Evolutionary conservation across 345 rosid species (phyloP).

Genomic region (Hypericum androsaemum): DNA sequence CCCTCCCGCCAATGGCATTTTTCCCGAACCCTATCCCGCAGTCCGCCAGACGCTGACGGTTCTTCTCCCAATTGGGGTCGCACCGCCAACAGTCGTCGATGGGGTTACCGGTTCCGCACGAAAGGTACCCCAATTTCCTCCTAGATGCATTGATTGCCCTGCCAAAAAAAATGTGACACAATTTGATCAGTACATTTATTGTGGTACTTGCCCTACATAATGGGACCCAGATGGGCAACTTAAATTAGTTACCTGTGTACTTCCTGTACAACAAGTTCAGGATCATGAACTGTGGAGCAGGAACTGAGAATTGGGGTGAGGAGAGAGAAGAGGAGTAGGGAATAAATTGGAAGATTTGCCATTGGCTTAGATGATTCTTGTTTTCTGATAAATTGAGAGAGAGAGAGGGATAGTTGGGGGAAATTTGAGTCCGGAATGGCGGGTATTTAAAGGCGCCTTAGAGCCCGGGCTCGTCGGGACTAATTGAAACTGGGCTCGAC

Average conservation of each 20-base stretch:
- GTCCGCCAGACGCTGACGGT: slow-evolving; percentile 1
- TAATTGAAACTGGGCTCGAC: slow-evolving; percentile 19
- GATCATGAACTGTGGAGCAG: slow-evolving; percentile 2
- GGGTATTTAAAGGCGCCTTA: too few species aligned
- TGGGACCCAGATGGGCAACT: not conserved
- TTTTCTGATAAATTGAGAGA: too few species aligned
- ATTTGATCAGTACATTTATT: not conserved
- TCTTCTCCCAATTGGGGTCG: slow-evolving; percentile 4
- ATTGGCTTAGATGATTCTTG: too few species aligned
- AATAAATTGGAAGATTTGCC: not conserved
- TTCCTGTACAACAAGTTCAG: slow-evolving; percentile 3
- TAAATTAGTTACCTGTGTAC: not conserved
- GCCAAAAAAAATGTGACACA: not conserved
- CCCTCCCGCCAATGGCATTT: not conserved
- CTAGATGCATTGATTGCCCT: slow-evolving; percentile 4
- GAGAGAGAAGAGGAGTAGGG: not conserved
- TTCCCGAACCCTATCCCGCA: slow-evolving; percentile 3
- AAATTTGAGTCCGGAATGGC: too few species aligned
- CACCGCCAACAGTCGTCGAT: slow-evolving; percentile 6
- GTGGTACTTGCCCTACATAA: not conserved
- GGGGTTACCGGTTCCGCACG: slow-evolving; percentile 3
- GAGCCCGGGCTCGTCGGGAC: slow-evolving; percentile 19
- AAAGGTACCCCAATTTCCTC: slow-evolving; percentile 1
- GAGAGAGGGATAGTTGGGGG: too few species aligned
- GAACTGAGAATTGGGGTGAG: not conserved